Percentiles rank a stretch among this genome's conserved stretches.
phyloP scores from a whole-genome alignment of 1,284 basidiomycete genomes.

The Rhodotorula sp. region DNA sequence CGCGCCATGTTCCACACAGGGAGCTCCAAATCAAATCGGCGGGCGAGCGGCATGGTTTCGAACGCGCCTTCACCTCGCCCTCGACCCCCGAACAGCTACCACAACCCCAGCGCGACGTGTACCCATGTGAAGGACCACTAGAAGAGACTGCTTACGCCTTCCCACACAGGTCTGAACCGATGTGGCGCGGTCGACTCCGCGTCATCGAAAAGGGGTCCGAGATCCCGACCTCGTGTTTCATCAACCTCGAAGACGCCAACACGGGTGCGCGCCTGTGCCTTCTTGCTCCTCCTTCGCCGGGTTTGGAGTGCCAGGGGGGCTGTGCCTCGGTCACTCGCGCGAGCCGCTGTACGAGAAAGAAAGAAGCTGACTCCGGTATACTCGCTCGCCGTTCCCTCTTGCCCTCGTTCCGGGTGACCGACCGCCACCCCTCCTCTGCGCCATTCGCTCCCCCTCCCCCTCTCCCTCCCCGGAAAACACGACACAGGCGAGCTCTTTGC shows the following conservation, averaged over 20 bases:
- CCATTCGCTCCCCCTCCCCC: not conserved
- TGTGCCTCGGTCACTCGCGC: not conserved
- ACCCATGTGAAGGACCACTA: not conserved
- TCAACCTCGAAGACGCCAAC: slow-evolving; percentile 71
- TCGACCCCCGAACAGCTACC: too few species aligned
- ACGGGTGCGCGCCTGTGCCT: slow-evolving; percentile 59
- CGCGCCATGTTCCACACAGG: not conserved
- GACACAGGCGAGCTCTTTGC: slow-evolving; percentile 70
- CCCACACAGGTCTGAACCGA: slow-evolving; percentile 53
- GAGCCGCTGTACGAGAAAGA: not conserved
- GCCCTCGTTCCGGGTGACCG: slow-evolving; percentile 20
- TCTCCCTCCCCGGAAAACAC: not conserved
- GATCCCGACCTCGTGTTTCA: slow-evolving; percentile 55
- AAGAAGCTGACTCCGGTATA: not conserved
- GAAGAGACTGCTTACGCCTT: too few species aligned
- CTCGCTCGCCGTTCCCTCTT: not conserved
- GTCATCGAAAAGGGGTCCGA: slow-evolving; percentile 64
- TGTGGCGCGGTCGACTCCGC: slow-evolving; percentile 87
- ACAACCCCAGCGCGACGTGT: too few species aligned
- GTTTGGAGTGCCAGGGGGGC: too few species aligned
- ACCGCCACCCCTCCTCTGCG: not conserved
- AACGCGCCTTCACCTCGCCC: too few species aligned
- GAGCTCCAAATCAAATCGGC: too few species aligned
- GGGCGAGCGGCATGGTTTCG: not conserved
- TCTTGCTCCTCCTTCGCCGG: not conserved